Percentiles rank a stretch among this genome's conserved stretches.
phyloP scores from a whole-genome alignment of 768 basidiomycete genomes.

The Lentinula raphanica region DNA sequence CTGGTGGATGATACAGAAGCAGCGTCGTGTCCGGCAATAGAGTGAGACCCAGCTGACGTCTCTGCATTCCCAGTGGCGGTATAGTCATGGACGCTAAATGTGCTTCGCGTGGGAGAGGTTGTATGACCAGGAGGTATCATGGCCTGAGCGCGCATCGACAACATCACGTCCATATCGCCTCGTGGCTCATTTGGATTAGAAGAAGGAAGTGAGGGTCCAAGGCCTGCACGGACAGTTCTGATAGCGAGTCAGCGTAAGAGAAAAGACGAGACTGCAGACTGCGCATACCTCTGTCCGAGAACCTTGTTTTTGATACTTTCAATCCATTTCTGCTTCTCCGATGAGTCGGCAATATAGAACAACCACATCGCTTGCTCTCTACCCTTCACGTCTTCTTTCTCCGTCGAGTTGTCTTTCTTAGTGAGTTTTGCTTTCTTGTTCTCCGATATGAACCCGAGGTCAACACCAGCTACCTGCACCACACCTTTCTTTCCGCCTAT shows the following conservation, averaged over 20 bases:
- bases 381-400: slow-evolving; percentile 29
- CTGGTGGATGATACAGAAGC: slow-evolving; percentile 32
- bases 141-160: slow-evolving; percentile 72
- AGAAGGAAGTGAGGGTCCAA: slow-evolving; percentile 32
- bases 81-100: slow-evolving; percentile 13
- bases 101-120: slow-evolving; percentile 16
- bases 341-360: slow-evolving; percentile 56
- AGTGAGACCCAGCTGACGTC: slow-evolving; percentile 30
- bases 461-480: slow-evolving; percentile 63
- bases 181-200: slow-evolving; percentile 52
- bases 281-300: slow-evolving; percentile 57
- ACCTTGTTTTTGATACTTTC: slow-evolving; percentile 67
- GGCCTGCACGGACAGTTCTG: slow-evolving; percentile 62
- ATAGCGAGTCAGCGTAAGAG: slow-evolving; percentile 5
- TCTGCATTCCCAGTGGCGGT: slow-evolving; percentile 17
- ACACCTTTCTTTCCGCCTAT: slow-evolving; percentile 43
- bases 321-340: slow-evolving; percentile 74
- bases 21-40: slow-evolving; percentile 23
- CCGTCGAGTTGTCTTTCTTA: slow-evolving; percentile 33
- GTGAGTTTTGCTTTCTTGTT: slow-evolving; percentile 35
- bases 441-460: slow-evolving; percentile 45
- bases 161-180: slow-evolving; percentile 81
- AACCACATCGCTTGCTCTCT: slow-evolving; percentile 61
- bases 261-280: not conserved
- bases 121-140: slow-evolving; percentile 23